These are phyloP conservation scores for Schoenoplectus tabernaemontani DNA, from an alignment of 202 grass and related monocot genomes.

Conservation along the genomic window DNA sequence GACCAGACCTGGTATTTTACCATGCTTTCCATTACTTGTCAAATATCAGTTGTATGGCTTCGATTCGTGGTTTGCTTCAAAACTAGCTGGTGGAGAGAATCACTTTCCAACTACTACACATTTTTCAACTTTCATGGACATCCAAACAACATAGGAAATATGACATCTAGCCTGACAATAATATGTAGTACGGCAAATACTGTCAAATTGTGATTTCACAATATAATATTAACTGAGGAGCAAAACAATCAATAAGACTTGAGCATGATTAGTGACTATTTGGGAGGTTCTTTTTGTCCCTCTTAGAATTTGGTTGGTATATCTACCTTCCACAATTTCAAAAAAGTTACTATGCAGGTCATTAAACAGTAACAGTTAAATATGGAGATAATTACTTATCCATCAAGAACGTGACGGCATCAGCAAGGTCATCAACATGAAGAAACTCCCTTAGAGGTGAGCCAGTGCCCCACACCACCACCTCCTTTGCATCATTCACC, in stretches of 20 bases:
- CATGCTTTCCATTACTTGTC: background rate
- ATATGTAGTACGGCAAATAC: background rate
- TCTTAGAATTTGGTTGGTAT: background rate
- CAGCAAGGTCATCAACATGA: conserved; percentile 55
- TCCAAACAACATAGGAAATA: background rate
- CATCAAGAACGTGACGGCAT: conserved; percentile 63
- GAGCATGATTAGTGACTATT: background rate
- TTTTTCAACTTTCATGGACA: background rate
- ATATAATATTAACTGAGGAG: background rate
- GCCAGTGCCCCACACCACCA: conserved; percentile 72
- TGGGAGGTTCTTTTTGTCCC: background rate
- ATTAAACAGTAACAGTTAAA: background rate
- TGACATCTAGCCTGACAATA: background rate
- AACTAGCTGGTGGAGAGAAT: too few relatives aligned
- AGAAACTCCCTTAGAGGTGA: conserved; percentile 53
- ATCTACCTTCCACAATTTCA: background rate
- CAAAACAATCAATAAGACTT: background rate
- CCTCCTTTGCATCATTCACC: conserved; percentile 31
- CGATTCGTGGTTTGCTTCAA: too few relatives aligned
- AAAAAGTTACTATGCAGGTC: background rate
- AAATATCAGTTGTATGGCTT: background rate
- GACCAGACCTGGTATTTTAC: background rate
- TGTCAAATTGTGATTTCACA: background rate
- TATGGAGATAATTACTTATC: conserved; percentile 25
- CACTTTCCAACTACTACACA: too few relatives aligned